Conservation (phyloP, 331 rosid genomes). For the Quercus tomentella region DNA sequence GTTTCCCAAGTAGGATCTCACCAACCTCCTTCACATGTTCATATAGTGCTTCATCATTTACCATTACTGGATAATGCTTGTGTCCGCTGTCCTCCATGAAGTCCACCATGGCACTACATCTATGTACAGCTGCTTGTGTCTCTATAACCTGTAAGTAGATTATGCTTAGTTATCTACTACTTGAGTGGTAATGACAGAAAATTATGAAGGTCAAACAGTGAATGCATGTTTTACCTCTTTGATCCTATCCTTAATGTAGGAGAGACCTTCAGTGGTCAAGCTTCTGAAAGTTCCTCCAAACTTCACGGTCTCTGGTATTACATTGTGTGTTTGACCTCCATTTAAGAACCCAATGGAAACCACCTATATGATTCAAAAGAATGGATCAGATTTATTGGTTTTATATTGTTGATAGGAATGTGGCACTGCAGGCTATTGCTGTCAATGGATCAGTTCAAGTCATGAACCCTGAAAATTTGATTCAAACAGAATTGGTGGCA, state of each 20-base stretch:
- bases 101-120: conserved; percentile 41
- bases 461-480: neutral
- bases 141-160: conserved; percentile 28
- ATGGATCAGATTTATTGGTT: neutral
- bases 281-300: conserved; percentile 51
- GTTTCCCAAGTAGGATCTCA: conserved; percentile 38
- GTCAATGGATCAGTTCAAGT: neutral
- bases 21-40: conserved; percentile 47
- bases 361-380: conserved; percentile 20
- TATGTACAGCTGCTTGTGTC: conserved; percentile 41
- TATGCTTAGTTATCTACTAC: neutral
- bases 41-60: conserved; percentile 35
- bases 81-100: conserved; percentile 31
- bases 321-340: conserved; percentile 33
- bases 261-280: conserved; percentile 35
- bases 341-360: conserved; percentile 35
- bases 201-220: neutral
- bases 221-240: conserved; percentile 31
- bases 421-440: neutral
- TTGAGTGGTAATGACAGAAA: neutral
- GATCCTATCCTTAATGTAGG: conserved; percentile 42
- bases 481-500: neutral
- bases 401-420: neutral
- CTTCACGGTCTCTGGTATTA: conserved; percentile 35
- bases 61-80: conserved; percentile 34